Conservation (phyloP, 2,329 filamentous ascomycete species). For the Microsporum audouinii region DNA sequence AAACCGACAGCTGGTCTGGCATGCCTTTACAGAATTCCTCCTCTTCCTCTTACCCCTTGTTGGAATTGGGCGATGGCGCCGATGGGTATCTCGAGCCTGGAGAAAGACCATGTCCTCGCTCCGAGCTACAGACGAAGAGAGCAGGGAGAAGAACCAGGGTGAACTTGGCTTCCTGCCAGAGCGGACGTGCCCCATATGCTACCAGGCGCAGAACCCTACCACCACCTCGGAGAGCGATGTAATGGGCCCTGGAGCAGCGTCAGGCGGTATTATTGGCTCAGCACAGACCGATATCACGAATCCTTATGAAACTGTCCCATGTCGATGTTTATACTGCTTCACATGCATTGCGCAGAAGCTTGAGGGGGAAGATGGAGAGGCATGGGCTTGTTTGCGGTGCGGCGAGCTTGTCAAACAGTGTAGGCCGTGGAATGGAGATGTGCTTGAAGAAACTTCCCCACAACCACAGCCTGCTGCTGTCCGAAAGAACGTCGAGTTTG, state of each 20-base stretch:
- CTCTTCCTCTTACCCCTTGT: conserved; percentile 94
- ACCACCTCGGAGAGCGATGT: conserved; percentile 64
- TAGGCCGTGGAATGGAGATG: conserved; percentile 82
- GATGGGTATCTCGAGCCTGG: conserved; percentile 82
- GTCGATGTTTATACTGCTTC: conserved; percentile 90
- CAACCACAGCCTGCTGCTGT: conserved; percentile 22
- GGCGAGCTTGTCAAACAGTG: conserved; percentile 75
- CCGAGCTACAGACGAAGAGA: conserved; percentile 38
- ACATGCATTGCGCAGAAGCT: conserved; percentile 84
- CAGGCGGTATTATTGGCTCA: conserved; percentile 71
- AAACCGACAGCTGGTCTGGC: conserved; percentile 96
- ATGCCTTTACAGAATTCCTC: conserved; percentile 98
- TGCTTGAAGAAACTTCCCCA: conserved; percentile 42
- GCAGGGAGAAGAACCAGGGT: conserved; percentile 49
- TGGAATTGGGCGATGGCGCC: conserved; percentile 81
- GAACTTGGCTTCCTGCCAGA: conserved; percentile 81
- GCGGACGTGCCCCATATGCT: conserved; percentile 92
- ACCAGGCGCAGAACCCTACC: conserved; percentile 74
- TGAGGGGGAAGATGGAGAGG: conserved; percentile 86
- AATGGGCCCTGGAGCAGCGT: conserved; percentile 50
- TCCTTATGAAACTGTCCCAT: conserved; percentile 82
- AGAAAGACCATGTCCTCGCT: conserved; percentile 61
- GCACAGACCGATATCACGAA: conserved; percentile 91
- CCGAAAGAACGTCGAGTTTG: conserved; percentile 35
- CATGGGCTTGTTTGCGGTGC: conserved; percentile 83